Evolutionary conservation across 2,329 filamentous ascomycete genomes (phyloP).

Genomic region (Diaporthe batatas): DNA sequence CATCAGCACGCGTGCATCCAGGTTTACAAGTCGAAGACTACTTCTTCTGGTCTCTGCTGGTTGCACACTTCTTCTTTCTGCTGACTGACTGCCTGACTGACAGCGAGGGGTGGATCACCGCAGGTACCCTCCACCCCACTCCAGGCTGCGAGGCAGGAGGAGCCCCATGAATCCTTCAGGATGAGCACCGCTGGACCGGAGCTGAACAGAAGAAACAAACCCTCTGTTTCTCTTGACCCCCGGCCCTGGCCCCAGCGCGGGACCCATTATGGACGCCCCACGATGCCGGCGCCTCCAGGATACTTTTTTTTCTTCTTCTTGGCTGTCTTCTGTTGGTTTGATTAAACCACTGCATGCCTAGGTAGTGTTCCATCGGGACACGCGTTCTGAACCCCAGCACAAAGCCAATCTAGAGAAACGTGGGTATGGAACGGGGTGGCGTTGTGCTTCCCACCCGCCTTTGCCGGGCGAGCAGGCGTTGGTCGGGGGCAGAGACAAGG

Average conservation of each 20-base stretch:
- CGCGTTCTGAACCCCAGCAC: background rate
- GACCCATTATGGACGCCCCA: background rate
- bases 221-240: background rate
- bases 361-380: slow-evolving; percentile 19
- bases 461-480: background rate
- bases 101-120: slow-evolving; percentile 5
- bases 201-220: slow-evolving; percentile 1
- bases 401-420: slow-evolving; percentile 17
- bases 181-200: slow-evolving; percentile 17
- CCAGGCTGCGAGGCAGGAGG: slow-evolving; percentile 29
- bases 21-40: background rate
- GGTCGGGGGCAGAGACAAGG: background rate
- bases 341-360: slow-evolving; percentile 12
- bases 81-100: background rate
- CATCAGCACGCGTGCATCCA: background rate
- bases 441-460: slow-evolving; percentile 4
- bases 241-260: slow-evolving; percentile 4
- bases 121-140: slow-evolving; percentile 3
- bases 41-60: background rate
- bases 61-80: background rate
- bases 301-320: background rate
- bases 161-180: slow-evolving; percentile 26
- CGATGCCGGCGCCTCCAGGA: slow-evolving; percentile 14
- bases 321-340: background rate
- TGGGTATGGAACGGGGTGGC: background rate